Conservation (phyloP, 2,329 filamentous ascomycete species). For the Berkeleyomyces basicola region DNA sequence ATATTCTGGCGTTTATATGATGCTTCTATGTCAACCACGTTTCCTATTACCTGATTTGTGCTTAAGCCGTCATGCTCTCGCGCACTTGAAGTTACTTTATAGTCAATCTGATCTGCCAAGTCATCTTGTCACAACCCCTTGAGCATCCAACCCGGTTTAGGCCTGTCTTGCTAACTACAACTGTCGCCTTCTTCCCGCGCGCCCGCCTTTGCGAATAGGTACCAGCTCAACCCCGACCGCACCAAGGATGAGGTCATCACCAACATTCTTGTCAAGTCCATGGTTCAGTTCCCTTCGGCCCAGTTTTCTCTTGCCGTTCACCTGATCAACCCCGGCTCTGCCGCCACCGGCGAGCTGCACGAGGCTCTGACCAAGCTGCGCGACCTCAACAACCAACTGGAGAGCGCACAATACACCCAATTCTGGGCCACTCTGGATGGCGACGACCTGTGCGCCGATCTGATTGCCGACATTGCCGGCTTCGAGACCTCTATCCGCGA, state of each 20-base stretch:
- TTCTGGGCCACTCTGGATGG: constrained; percentile 91
- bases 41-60: constrained; percentile 15
- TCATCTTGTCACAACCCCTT: constrained; percentile 85
- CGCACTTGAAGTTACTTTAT: constrained; percentile 12
- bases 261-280: constrained; percentile 95
- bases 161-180: constrained; percentile 5
- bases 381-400: constrained; percentile 69
- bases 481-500: constrained; percentile 91
- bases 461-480: constrained; percentile 82
- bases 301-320: constrained; percentile 91
- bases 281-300: constrained; percentile 90
- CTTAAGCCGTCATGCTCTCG: constrained; percentile 13
- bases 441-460: constrained; percentile 88
- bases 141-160: neutral
- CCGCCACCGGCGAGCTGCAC: constrained; percentile 53
- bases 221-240: constrained; percentile 99
- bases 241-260: constrained; percentile 93
- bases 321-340: constrained; percentile 69
- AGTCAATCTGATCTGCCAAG: constrained; percentile 29
- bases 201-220: constrained; percentile 37
- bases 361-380: constrained; percentile 85
- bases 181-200: neutral
- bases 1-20: constrained; percentile 33
- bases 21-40: constrained; percentile 33
- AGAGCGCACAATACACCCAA: constrained; percentile 71